phyloP scores from a whole-genome alignment of 352 stramenopile genomes.

The Globisporangium paddicum region DNA sequence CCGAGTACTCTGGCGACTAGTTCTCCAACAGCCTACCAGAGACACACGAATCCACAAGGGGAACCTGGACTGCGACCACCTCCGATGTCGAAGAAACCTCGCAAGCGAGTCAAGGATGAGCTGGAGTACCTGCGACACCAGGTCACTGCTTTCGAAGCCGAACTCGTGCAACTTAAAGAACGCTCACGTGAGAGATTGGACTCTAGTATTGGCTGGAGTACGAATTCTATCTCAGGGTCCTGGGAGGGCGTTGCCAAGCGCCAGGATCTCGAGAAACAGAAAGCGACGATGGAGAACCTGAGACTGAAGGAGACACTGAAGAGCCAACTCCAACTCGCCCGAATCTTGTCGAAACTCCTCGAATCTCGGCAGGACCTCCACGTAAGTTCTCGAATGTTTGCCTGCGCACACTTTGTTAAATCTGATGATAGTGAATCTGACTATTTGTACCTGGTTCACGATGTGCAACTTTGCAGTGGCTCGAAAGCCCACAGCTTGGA shows the following conservation, averaged over 20 bases:
- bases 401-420: neutral
- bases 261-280: conserved; percentile 2
- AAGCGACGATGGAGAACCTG: conserved; percentile 17
- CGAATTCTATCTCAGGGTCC: neutral
- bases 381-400: neutral
- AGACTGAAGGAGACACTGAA: conserved; percentile 8
- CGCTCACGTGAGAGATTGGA: neutral
- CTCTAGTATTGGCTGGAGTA: too few relatives aligned
- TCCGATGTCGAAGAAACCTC: neutral
- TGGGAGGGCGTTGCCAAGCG: conserved; percentile 2
- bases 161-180: neutral
- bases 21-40: neutral
- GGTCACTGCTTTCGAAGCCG: neutral
- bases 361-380: neutral
- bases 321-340: neutral
- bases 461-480: conserved; percentile 1
- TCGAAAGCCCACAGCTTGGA: neutral
- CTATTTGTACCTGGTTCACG: neutral
- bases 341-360: neutral
- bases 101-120: conserved; percentile 5
- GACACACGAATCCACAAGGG: neutral
- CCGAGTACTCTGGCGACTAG: neutral
- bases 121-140: conserved; percentile 3
- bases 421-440: neutral
- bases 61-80: neutral